Conservation (phyloP, 768 basidiomycete genomes). For the Boletus reticuloceps region DNA sequence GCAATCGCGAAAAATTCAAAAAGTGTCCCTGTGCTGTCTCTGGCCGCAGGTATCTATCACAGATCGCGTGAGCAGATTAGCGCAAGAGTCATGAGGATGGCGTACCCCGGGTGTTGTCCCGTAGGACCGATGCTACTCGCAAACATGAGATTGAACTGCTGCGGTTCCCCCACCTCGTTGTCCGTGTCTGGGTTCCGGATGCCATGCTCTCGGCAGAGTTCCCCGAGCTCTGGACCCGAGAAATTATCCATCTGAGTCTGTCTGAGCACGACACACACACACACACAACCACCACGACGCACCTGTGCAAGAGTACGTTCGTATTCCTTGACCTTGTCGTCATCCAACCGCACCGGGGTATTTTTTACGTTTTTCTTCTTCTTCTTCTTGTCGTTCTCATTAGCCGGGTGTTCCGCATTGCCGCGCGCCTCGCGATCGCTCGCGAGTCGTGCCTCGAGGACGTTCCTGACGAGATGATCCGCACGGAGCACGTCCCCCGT, state of each 20-base stretch:
- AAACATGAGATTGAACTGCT: slow-evolving; percentile 99
- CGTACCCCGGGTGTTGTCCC: slow-evolving; percentile 90
- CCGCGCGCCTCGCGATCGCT: slow-evolving; percentile 91
- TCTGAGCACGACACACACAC: not conserved
- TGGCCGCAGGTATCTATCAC: slow-evolving; percentile 81
- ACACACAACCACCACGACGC: slow-evolving; percentile 23
- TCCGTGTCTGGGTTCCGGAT: slow-evolving; percentile 90
- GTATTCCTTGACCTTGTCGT: slow-evolving; percentile 73
- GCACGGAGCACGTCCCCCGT: slow-evolving; percentile 97
- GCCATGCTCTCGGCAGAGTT: slow-evolving; percentile 74
- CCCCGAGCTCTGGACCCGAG: slow-evolving; percentile 83
- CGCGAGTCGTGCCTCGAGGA: slow-evolving; percentile 85
- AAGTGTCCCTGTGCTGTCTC: slow-evolving; percentile 99
- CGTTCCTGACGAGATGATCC: slow-evolving; percentile 92
- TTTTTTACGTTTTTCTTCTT: slow-evolving; percentile 74
- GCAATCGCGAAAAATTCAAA: slow-evolving; percentile 93
- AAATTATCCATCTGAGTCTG: slow-evolving; percentile 67
- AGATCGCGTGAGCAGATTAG: not conserved
- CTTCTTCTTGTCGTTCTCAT: slow-evolving; percentile 44
- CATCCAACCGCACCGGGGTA: slow-evolving; percentile 67
- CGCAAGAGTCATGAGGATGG: fast-evolving
- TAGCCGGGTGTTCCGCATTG: slow-evolving; percentile 61
- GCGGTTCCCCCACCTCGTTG: slow-evolving; percentile 90
- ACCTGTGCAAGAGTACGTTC: slow-evolving; percentile 88
- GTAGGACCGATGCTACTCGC: slow-evolving; percentile 96